A percentile compares a stretch with the other conserved stretches of the same genome.
phyloP scores from a whole-genome alignment of 148 eudicot genomes.

The Gaultheria prostrata region DNA sequence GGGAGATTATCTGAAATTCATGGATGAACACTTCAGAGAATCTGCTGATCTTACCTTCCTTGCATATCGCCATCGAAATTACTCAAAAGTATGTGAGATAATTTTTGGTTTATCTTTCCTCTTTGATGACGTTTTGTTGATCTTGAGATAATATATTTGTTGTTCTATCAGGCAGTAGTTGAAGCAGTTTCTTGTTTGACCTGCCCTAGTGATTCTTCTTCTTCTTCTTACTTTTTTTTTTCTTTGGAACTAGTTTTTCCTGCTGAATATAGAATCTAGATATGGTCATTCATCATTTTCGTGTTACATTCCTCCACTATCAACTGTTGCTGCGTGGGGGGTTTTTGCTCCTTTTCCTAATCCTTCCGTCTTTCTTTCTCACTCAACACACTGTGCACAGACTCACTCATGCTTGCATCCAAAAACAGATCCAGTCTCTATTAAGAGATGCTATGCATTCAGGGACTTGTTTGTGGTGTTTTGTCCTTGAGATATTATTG shows the following conservation, averaged over 20 bases:
- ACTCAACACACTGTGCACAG: neutral
- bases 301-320: neutral
- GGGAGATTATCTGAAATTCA: conserved; percentile 77
- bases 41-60: conserved; percentile 96
- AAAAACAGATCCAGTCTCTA: neutral
- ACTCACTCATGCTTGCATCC: neutral
- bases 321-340: neutral
- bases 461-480: neutral
- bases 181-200: neutral
- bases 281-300: neutral
- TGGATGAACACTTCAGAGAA: conserved; percentile 90
- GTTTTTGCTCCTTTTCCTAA: neutral
- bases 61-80: conserved; percentile 90
- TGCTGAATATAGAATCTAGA: neutral
- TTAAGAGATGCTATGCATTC: neutral
- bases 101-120: neutral
- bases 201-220: neutral
- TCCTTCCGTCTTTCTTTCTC: neutral
- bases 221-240: neutral
- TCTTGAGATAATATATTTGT: conserved; percentile 2
- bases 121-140: neutral
- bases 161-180: neutral
- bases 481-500: neutral
- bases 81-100: conserved; percentile 68
- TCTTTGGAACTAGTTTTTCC: neutral